Evolutionary conservation across 371 early-diverging fungal species (phyloP), one percentile per base, ranked within the genome.

Genomic region (Apophysomyces variabilis): DNA sequence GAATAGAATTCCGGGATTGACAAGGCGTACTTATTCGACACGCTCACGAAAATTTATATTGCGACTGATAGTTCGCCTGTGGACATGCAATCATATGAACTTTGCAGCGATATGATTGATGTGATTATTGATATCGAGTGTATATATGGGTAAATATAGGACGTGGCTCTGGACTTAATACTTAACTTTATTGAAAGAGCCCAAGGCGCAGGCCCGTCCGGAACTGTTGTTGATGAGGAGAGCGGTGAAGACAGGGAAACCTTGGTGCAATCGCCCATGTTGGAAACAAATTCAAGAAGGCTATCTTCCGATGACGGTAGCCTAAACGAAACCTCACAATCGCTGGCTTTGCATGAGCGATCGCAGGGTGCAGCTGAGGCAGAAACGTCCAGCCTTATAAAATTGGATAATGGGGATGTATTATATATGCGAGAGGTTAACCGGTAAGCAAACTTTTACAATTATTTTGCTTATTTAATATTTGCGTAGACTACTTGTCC

Each of bases 61-160:
- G 96, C 98, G 4, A 96, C 96, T 6, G 98, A 98, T 66, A 89
- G 91, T 56, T 93, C 96, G 1, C 98, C 98, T 4, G 95, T 95
- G 38, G 96, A 95, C 69, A 88, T 95, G 80, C 94, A 95, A 67
- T 88, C 91, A 3, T 97, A 96, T 76, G 93, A 93, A 77, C 87
- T 98, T 43, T 96, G 97, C 68, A 88, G 90, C 57, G 95, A 97
- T 72, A 97, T 96, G 90, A 95, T 98, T 76, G 97, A 95, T 65
- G 95, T 95, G 21, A 88, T 94, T 59, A 88, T 95, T 47, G 96
- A 96, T 72, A 82, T 97, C 26, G 85, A 91, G 4, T 76, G 79
- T 21, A 90, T 96, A 58, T 96, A 95, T 68, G 90, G 90, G 87
- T 88, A 87, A 26, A 68, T 50, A 45, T 14, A 47, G 18, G 9